Conservation (phyloP, 2,329 filamentous ascomycete genomes). For the Pseudogymnoascus sp. region DNA sequence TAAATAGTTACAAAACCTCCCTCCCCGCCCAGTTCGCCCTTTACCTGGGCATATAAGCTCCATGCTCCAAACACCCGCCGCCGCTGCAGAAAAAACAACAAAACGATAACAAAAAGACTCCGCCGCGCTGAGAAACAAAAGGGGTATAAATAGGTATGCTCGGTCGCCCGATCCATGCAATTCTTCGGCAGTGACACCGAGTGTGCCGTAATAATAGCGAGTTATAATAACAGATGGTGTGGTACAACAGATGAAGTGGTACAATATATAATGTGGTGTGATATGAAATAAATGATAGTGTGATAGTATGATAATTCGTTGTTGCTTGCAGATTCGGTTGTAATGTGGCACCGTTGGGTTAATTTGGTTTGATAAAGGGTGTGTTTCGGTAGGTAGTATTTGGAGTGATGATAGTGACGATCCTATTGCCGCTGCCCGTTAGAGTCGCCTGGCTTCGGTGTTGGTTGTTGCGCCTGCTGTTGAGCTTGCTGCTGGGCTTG, state of each 20-base stretch:
- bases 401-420: not conserved
- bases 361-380: not conserved
- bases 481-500: not conserved
- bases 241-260: not conserved
- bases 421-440: not conserved
- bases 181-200: not conserved
- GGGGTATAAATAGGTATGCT: slow-evolving; percentile 4
- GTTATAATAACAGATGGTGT: slow-evolving; percentile 3
- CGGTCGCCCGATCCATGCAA: not conserved
- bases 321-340: not conserved
- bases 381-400: not conserved
- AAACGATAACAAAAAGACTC: not conserved
- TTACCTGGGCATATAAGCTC: not conserved
- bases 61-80: slow-evolving; percentile 1
- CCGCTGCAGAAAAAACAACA: not conserved
- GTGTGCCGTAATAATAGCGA: not conserved
- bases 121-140: slow-evolving; percentile 1
- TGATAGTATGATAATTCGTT: not conserved
- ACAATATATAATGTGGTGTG: not conserved
- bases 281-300: not conserved
- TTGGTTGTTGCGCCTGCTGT: not conserved
- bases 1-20: not conserved
- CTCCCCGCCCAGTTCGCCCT: not conserved
- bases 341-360: not conserved
- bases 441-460: not conserved